Evolutionary conservation across 257 asterid genomes (phyloP).

Genomic region (Nicotiana undulata): DNA sequence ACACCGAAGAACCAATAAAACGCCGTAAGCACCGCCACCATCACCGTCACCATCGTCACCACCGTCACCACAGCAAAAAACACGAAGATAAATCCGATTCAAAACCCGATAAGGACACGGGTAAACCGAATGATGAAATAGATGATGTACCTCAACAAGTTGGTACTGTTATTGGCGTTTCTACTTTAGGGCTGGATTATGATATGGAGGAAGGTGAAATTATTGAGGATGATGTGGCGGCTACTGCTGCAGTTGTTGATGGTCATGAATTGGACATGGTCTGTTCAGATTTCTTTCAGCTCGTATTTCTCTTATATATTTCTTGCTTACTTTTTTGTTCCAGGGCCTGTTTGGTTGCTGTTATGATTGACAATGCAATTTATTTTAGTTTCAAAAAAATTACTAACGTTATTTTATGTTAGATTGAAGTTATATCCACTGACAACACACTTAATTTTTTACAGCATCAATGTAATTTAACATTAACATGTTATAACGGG

Average conservation of each 20-base stretch:
- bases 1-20: slow-evolving; percentile 51
- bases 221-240: slow-evolving; percentile 48
- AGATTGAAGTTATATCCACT: no score
- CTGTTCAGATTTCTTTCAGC: slow-evolving; percentile 39
- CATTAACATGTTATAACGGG: no score
- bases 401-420: neutral
- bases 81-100: slow-evolving; percentile 24
- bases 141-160: slow-evolving; percentile 9
- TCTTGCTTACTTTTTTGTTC: neutral
- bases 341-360: neutral
- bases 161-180: slow-evolving; percentile 28
- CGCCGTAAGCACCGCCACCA: slow-evolving; percentile 89
- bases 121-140: neutral
- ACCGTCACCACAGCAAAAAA: slow-evolving; percentile 50
- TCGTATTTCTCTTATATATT: neutral
- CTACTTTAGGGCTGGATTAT: slow-evolving; percentile 53
- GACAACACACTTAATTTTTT: no score
- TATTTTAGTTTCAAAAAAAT: neutral
- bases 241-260: slow-evolving; percentile 1
- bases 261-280: slow-evolving; percentile 47
- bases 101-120: neutral
- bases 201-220: slow-evolving; percentile 99
- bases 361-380: neutral
- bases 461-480: no score
- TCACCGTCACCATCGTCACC: slow-evolving; percentile 49